Evolutionary conservation across 805 yeast genomes (phyloP), one percentile per base, ranked within the genome.

Genomic region (Candida orba): DNA sequence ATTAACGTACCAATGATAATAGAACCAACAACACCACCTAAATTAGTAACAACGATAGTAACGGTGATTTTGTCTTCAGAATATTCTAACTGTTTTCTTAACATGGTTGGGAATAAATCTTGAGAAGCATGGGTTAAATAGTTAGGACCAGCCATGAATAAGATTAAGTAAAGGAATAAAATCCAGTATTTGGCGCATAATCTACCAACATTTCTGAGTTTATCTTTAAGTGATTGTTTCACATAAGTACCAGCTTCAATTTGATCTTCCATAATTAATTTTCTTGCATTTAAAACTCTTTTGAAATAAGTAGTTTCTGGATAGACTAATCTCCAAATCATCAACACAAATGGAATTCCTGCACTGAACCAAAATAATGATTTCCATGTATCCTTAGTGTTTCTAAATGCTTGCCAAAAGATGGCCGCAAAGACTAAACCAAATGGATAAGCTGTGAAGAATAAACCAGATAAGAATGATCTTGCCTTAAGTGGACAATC

Each of bases 101-200:
- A 62, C 66, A 78, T 66, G 2, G 88, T 79, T 36, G 87, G 85
- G 58, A 72, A 79, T 60, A 84, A 67, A 62, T 83, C 91, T 61
- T 83, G 89, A 8, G 87, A 75, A 2, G 87, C 86, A 52, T 83
- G 91, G 4, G 85, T 73, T 67, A 75, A 69, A 63, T 79, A 83
- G 63, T 82, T 82, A 64, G 80, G 75, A 20, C 83, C 87, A 14
- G 84, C 71, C 78, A 81, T 76, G 56, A 81, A 60, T 13, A 83
- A 50, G 31, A 83, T 73, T 52, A 75, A 63, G 58, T 80, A 83
- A 41, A 73, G 57, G 51, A 78, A 66, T 48, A 77, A 63, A 40
- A 81, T 68, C 89, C 90, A 84, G 59, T 84, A 76, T 34, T 65
- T 62, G 52, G 62, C 67, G 42, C 72, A 44, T 9, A 74, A 63